Evolutionary conservation across 164 flowering plant genomes (phyloP).

Genomic region (Stephania cephalantha): DNA sequence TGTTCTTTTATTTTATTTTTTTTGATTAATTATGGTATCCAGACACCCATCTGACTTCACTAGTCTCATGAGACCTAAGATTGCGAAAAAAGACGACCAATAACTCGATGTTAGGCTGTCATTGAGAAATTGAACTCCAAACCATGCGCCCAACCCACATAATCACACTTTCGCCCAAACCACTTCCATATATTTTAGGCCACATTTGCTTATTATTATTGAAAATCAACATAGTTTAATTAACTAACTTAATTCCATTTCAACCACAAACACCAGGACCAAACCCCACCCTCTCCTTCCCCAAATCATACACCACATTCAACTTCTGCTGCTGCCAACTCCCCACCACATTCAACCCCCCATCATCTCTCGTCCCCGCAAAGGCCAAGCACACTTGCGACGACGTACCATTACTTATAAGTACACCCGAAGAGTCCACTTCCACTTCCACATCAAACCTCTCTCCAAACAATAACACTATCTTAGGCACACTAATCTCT

Average conservation of each 20-base stretch:
- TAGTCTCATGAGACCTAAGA: too few relatives aligned
- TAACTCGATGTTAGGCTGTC: too few relatives aligned
- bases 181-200: too few relatives aligned
- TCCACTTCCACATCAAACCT: constrained; percentile 20
- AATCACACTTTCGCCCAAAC: too few relatives aligned
- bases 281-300: constrained; percentile 35
- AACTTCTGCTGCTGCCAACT: constrained; percentile 38
- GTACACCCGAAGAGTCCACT: constrained; percentile 21
- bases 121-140: too few relatives aligned
- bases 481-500: constrained; percentile 17
- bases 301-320: constrained; percentile 40
- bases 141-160: too few relatives aligned
- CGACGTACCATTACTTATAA: not conserved
- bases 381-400: constrained; percentile 39
- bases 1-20: too few relatives aligned
- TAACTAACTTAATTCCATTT: not conserved
- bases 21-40: too few relatives aligned
- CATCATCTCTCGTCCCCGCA: constrained; percentile 22
- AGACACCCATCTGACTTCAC: too few relatives aligned
- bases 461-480: constrained; percentile 17
- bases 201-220: too few relatives aligned
- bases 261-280: constrained; percentile 31
- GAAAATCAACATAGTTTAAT: too few relatives aligned
- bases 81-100: too few relatives aligned
- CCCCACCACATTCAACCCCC: constrained; percentile 26